Evolutionary conservation across 257 asterid genomes (phyloP), one percentile per base, ranked within the genome.

Genomic region (Echites panduratus): DNA sequence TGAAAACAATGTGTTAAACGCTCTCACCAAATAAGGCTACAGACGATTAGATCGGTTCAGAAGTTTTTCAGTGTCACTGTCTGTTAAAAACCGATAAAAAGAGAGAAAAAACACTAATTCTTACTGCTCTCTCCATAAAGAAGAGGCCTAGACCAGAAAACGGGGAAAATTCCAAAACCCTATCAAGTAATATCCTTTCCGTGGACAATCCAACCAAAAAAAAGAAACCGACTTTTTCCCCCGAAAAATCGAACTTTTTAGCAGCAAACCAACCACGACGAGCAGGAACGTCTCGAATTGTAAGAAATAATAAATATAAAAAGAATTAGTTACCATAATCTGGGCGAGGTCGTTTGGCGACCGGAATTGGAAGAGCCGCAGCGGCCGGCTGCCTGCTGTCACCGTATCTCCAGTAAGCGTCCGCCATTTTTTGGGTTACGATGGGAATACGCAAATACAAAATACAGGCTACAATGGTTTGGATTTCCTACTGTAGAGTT

Each of bases 401-500:
- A 59, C 83, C 72, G 85, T 84, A 87, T 76, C 90, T 83, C 98
- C 93, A 89, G 75, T 90, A 92, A 69, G 87, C 85, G 70, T 89
- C 97, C 56, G 85, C 88, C 98, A 92, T 92, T 65, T 20, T 35
- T 19, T 2, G 16, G 5, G 26, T 64, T 38, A 64, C 27, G 44
- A 63, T 32, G 7, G 3, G 14, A 10, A 47, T 7, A 50, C 17
- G 38, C 13, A 17, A 17, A 63, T 2, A 35, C 20, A 16, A 7
- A 5, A 4, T 1, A 32, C 22, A 0, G 16, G 27, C 20, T 9
- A 17, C 10, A 45, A 35, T 76, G 20, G 6, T 12, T n/a, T 32
- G 19, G 45, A 68, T 27, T 57, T 50, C 56, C 61, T 29, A 29
- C 16, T 27, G 2, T 66, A 9, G 20, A 24, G 61, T 67, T 17